A percentile compares a stretch with the other conserved stretches of the same genome.
These are phyloP conservation scores for Schizosaccharomyces pombe DNA, from an alignment of 805 yeast genomes.

Conservation along the genomic window DNA sequence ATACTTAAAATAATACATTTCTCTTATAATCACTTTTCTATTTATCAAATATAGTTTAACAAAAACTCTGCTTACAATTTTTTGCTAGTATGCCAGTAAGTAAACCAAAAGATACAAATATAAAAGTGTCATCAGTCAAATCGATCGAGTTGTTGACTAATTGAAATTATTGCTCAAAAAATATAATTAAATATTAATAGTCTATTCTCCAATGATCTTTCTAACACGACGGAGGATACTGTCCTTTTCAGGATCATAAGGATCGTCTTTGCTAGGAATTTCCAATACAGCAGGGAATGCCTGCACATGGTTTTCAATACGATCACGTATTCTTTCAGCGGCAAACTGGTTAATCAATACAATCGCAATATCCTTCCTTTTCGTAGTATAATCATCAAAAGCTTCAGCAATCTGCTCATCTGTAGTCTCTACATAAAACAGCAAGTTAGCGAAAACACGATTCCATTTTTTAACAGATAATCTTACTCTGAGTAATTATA, in stretches of 20 bases:
- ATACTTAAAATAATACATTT: background rate
- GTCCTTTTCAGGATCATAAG: constrained; percentile 93
- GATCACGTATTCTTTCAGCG: constrained; percentile 69
- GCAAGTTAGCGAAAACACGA: background rate
- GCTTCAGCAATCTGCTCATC: constrained; percentile 51
- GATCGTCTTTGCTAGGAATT: constrained; percentile 95
- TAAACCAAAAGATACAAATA: too few species aligned
- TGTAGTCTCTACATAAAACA: constrained; percentile 26
- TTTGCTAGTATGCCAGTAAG: too few species aligned
- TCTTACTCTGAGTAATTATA: constrained; percentile 41
- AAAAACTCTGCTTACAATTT: too few species aligned
- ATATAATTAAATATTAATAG: constrained; percentile 7
- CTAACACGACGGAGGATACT: constrained; percentile 83
- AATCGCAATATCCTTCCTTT: constrained; percentile 78
- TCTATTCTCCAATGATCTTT: constrained; percentile 72
- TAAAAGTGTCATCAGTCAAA: too few species aligned
- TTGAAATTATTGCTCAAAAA: too few species aligned
- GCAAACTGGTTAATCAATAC: constrained; percentile 80
- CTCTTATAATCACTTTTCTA: background rate
- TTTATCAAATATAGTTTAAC: too few species aligned
- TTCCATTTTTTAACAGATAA: too few species aligned
- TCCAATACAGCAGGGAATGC: constrained; percentile 94
- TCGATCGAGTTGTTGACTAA: too few species aligned
- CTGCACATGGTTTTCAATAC: constrained; percentile 59
- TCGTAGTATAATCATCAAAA: constrained; percentile 45